These are phyloP conservation scores for Lasiosphaeriaceae sp. DNA, from an alignment of 495 filamentous ascomycete genomes.

Conservation along the genomic window DNA sequence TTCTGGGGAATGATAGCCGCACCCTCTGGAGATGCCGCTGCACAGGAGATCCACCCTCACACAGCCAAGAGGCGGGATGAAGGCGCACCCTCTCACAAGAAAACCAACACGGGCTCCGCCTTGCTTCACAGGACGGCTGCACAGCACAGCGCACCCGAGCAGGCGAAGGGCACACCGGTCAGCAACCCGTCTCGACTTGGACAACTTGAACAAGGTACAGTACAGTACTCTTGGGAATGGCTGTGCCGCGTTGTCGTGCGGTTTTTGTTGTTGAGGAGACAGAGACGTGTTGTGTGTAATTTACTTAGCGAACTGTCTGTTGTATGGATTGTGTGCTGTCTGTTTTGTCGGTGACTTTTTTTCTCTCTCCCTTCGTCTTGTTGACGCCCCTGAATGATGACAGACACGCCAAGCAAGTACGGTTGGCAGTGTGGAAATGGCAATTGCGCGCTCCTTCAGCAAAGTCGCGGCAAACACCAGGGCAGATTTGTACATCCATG, in stretches of 20 bases:
- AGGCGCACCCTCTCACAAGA: slow-evolving; percentile 9
- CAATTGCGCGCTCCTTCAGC: no score
- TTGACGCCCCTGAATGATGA: background rate
- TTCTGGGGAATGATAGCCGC: slow-evolving; percentile 14
- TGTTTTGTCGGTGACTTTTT: background rate
- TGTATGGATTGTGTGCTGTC: background rate
- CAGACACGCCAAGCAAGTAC: no score
- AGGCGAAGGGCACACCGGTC: background rate
- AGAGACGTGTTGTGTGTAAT: no score
- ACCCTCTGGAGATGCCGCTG: slow-evolving; percentile 13
- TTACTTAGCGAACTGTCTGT: no score
- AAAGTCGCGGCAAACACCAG: no score
- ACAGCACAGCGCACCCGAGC: background rate
- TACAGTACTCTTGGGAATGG: no score
- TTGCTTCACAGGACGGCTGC: background rate
- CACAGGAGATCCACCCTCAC: slow-evolving; percentile 9
- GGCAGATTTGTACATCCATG: no score
- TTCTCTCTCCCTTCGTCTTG: background rate
- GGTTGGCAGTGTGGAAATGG: no score
- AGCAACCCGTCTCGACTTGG: no score
- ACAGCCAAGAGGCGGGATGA: slow-evolving; percentile 1
- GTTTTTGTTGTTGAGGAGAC: no score
- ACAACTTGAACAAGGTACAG: no score
- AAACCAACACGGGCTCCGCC: slow-evolving; percentile 7
- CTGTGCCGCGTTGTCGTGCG: no score